These are phyloP conservation scores for Cephalotrichum gorgonifer DNA, from an alignment of 2,329 filamentous ascomycete genomes.

Conservation along the genomic window DNA sequence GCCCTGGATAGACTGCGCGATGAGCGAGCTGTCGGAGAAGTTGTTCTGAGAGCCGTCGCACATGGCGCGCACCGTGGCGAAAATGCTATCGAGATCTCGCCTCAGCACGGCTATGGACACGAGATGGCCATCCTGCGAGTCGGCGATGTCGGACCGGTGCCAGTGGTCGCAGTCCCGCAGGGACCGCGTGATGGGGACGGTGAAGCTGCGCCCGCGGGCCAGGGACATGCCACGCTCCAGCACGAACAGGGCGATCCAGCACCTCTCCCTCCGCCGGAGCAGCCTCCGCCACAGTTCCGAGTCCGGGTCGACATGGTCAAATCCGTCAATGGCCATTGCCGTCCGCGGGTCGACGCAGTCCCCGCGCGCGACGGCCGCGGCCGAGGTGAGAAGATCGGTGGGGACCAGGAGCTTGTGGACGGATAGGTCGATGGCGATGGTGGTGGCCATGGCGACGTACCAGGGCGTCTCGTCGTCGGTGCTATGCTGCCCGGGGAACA, in stretches of 20 bases:
- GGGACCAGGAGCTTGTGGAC: conserved; percentile 60
- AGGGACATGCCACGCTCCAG: conserved; percentile 62
- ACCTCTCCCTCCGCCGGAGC: conserved; percentile 54
- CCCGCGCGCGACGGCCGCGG: conserved; percentile 39
- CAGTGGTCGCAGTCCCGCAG: conserved; percentile 59
- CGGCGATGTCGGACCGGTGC: conserved; percentile 53
- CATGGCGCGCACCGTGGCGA: conserved; percentile 44
- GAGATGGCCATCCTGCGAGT: conserved; percentile 59
- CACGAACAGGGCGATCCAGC: conserved; percentile 63
- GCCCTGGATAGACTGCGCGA: conserved; percentile 46
- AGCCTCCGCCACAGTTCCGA: conserved; percentile 52
- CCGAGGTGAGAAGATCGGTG: conserved; percentile 33
- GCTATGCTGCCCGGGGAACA: conserved; percentile 56
- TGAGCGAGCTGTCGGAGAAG: conserved; percentile 36
- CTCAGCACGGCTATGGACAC: conserved; percentile 62
- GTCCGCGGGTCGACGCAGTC: conserved; percentile 59
- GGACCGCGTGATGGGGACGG: conserved; percentile 54
- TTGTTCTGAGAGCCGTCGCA: conserved; percentile 45
- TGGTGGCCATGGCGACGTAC: conserved; percentile 60
- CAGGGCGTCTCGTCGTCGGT: conserved; percentile 64
- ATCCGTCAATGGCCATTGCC: conserved; percentile 58
- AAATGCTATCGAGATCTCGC: conserved; percentile 51
- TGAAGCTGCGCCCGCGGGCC: conserved; percentile 58
- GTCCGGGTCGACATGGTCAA: conserved; percentile 48
- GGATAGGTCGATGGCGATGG: conserved; percentile 58